phyloP scores from a whole-genome alignment of 768 basidiomycete species.

The Rhizopogon roseolus region DNA sequence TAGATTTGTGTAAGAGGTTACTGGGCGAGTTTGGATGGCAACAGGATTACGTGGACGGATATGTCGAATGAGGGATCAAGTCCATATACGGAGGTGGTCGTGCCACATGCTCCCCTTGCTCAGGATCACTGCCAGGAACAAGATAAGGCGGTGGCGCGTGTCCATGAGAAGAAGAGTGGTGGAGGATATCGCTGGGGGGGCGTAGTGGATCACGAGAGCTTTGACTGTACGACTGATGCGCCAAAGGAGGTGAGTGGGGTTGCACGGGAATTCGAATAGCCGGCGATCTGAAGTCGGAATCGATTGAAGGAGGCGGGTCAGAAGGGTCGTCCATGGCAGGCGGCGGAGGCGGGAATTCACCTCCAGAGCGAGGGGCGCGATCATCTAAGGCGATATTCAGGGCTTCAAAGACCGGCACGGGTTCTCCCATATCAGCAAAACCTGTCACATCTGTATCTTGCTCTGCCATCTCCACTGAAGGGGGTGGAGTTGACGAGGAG shows the following conservation, averaged over 20 bases:
- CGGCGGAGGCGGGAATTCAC: conserved; percentile 67
- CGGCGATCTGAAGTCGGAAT: conserved; percentile 61
- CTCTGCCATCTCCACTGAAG: conserved; percentile 70
- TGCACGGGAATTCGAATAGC: conserved; percentile 14
- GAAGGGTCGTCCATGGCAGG: conserved; percentile 83
- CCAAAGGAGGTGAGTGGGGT: conserved; percentile 23
- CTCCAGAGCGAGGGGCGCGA: conserved; percentile 28
- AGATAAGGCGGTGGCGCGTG: conserved; percentile 81
- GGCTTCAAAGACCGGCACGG: conserved; percentile 55
- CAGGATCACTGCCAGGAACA: conserved; percentile 41
- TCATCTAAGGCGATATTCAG: conserved; percentile 48
- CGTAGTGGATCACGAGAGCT: conserved; percentile 27
- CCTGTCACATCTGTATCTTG: conserved; percentile 66
- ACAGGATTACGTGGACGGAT: conserved; percentile 5
- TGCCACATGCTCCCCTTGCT: conserved; percentile 48
- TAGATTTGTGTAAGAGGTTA: neutral
- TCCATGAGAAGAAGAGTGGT: conserved; percentile 37
- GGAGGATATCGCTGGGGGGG: conserved; percentile 26
- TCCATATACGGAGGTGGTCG: conserved; percentile 65
- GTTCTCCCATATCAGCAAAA: conserved; percentile 52
- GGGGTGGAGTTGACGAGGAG: conserved; percentile 65
- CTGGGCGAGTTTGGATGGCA: neutral
- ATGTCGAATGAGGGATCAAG: conserved; percentile 22
- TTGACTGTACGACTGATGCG: conserved; percentile 25
- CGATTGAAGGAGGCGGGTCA: conserved; percentile 85